Base-by-base conservation (phyloP, 106 monocot genomes). In the Posidonia australis region DNA sequence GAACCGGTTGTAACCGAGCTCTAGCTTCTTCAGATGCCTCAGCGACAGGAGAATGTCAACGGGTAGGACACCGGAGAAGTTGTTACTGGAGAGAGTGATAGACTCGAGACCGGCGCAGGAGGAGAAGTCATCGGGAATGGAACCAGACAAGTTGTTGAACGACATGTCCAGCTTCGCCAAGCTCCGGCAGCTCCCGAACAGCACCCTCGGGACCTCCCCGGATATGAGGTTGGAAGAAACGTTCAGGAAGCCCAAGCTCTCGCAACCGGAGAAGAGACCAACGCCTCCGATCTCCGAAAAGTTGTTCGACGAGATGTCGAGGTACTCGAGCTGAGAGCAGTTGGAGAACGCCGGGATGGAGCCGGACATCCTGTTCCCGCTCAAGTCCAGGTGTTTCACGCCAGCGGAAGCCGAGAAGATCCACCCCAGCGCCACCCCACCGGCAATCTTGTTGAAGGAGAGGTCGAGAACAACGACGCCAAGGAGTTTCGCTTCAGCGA, bases 191-290 rank as follows among this genome's bases (percentile, higher is more conserved):
- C 13, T 51, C 19, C 62, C 71, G n/a, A 63, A 22, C 5, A 69
- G 57, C 18, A 0, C 10, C 16, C 6, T 19, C 24, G 71, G 71
- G 6, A 71, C 18, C 42, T n/a, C 36, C n/a, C 93, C 88, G 24
- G 88, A 80, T 67, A 93, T 76, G 65, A 75, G 79, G 63, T 92
- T 92, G 73, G 62, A 76, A n/a, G 82, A 77, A 17, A 92, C 69
- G 60, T 74, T 79, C 19, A 88, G 42, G 24, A 48, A 25, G 25
- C 24, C 47, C 42, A 92, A 64, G 41, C 70, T 62, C 7, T 65
- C 20, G 62, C 78, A 85, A 0, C 51, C 53, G 9, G 78, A 62
- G 47, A 92, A 69, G 70, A 76, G 78, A 18, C 18, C 32, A 4
- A 7, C 36, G n/a, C 17, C 1, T 17, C 45, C 20, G 43, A 59